Percentiles rank a stretch among this genome's conserved stretches.
These are phyloP conservation scores for Hemisphaericaspora subhashii DNA, from an alignment of 1,139 yeast genomes.

Conservation along the genomic window DNA sequence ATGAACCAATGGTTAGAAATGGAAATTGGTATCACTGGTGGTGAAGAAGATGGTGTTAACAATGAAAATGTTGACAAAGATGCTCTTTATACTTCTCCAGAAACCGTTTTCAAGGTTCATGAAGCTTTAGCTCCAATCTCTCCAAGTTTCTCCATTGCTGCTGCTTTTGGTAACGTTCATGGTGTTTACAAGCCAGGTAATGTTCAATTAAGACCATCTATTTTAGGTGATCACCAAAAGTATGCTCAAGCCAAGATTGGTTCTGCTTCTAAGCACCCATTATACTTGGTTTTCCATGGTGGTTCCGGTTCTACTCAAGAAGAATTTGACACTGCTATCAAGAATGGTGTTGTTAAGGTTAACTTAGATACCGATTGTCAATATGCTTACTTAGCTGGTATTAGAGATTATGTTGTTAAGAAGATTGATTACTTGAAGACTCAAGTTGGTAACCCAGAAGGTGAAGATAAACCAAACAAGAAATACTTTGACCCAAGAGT, in stretches of 20 bases:
- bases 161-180: conserved; percentile 99
- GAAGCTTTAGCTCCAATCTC: conserved; percentile 87
- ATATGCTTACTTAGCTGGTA: conserved; percentile 94
- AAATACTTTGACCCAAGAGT: conserved; percentile 99
- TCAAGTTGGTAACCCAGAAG: conserved; percentile 98
- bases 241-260: conserved; percentile 69
- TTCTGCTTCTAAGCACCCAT: conserved; percentile 64
- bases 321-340: conserved; percentile 90
- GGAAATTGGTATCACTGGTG: conserved; percentile 99
- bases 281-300: conserved; percentile 99
- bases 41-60: conserved; percentile 99
- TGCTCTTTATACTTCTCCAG: conserved; percentile 90
- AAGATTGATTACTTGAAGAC: conserved; percentile 91
- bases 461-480: conserved; percentile 98
- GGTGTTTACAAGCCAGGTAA: conserved; percentile 99
- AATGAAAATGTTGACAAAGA: conserved; percentile 90
- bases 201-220: conserved; percentile 89
- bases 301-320: conserved; percentile 96
- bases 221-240: conserved; percentile 93
- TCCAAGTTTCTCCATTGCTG: conserved; percentile 99
- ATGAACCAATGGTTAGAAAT: conserved; percentile 98
- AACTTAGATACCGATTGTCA: conserved; percentile 99
- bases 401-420: conserved; percentile 93
- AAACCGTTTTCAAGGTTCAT: conserved; percentile 89
- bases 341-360: conserved; percentile 96